phyloP scores from a whole-genome alignment of 176 grass and related monocot species.

The Musa acuminata region DNA sequence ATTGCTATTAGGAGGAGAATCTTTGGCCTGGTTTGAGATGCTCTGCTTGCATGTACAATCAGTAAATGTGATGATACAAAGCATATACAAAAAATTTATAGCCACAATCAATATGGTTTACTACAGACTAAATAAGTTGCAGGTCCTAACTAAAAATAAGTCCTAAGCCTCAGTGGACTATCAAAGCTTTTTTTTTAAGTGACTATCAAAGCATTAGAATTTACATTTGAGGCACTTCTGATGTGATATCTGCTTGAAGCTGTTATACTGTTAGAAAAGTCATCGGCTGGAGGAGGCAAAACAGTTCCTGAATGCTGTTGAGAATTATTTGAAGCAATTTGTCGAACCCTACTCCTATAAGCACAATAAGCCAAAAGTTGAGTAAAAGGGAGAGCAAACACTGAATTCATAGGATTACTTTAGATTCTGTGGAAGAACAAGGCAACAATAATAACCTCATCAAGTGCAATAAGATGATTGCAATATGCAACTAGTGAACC shows the following conservation, averaged over 20 bases:
- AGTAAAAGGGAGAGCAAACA: background rate
- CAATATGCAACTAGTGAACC: no score
- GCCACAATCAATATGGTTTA: background rate
- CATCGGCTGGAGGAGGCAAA: conserved; percentile 74
- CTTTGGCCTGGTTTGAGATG: conserved; percentile 46
- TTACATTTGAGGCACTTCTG: conserved; percentile 65
- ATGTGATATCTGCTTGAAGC: conserved; percentile 44
- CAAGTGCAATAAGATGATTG: conserved; percentile 41
- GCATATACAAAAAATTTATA: conserved; percentile 16
- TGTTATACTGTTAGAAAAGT: conserved; percentile 51
- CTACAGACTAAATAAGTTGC: background rate
- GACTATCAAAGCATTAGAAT: background rate
- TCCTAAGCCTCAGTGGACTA: background rate
- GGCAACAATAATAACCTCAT: conserved; percentile 12
- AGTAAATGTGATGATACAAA: conserved; percentile 23
- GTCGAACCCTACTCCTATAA: conserved; percentile 82
- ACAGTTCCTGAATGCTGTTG: conserved; percentile 65
- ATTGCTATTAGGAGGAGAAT: conserved; percentile 59
- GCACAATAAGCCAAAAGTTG: conserved; percentile 14
- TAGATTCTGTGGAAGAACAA: conserved; percentile 40
- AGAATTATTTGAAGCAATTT: conserved; percentile 61
- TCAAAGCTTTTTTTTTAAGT: background rate
- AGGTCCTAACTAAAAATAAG: background rate
- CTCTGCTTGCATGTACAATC: conserved; percentile 37
- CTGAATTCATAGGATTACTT: background rate